Evolutionary conservation across 176 grass and related monocot species (phyloP).

Genomic region (Lolium multiflorum): DNA sequence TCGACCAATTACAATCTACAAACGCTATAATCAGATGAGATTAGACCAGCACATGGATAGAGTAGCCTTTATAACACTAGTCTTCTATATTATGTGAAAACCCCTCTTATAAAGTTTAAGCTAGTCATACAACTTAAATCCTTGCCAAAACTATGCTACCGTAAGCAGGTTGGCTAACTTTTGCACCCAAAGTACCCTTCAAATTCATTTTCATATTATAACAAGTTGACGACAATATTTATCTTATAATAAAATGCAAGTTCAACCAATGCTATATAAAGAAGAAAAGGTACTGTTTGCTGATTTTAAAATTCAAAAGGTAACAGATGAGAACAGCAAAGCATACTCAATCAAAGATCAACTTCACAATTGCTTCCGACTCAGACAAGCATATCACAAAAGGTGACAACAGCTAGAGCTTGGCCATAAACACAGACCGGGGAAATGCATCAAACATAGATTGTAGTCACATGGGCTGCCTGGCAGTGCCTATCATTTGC

Average conservation of each 20-base stretch:
- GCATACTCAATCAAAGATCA: not conserved
- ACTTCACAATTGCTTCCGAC: slow-evolving; percentile 11
- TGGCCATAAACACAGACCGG: not conserved
- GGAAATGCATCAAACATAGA: not conserved
- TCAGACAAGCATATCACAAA: slow-evolving; percentile 25
- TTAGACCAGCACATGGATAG: slow-evolving; percentile 8
- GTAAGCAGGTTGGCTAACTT: not conserved
- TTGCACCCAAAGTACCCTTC: slow-evolving; percentile 15
- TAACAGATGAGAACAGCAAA: not conserved
- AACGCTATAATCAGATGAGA: slow-evolving; percentile 13
- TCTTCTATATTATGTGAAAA: not conserved
- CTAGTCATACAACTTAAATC: not conserved
- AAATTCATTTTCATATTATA: not conserved
- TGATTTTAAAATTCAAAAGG: not conserved
- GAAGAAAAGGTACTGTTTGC: not conserved
- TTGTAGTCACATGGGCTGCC: not conserved
- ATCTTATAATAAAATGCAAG: not conserved
- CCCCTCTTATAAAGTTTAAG: not conserved
- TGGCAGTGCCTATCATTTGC: not conserved
- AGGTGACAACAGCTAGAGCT: not conserved
- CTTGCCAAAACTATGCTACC: not conserved
- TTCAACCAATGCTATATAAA: not conserved
- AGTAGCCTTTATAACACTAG: slow-evolving; percentile 18
- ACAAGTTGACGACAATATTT: not conserved
- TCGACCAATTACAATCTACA: not conserved